Conservation (phyloP, 441 rosid species). For the Croton laevigatus region DNA sequence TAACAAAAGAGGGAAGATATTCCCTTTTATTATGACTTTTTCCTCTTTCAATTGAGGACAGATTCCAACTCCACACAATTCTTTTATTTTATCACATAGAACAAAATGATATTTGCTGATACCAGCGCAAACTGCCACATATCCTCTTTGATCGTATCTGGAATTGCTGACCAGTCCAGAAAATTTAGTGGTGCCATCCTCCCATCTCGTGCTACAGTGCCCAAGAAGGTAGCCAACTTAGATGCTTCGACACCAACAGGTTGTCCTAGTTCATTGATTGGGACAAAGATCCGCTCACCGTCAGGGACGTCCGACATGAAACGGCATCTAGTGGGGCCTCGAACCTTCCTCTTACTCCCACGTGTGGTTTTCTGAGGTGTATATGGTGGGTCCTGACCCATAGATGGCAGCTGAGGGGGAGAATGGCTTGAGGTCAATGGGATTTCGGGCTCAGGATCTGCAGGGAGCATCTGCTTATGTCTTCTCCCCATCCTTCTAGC, state of each 20-base stretch:
- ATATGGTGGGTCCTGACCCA: conserved; percentile 2
- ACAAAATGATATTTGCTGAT: not conserved
- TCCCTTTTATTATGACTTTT: not conserved
- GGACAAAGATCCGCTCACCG: conserved; percentile 33
- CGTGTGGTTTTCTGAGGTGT: not conserved
- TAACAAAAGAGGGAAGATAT: not conserved
- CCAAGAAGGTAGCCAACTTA: conserved; percentile 36
- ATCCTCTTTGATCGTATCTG: conserved; percentile 29
- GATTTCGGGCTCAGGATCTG: conserved; percentile 13
- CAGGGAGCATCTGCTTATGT: conserved; percentile 16
- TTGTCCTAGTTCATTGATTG: conserved; percentile 34
- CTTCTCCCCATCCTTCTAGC: conserved; percentile 18
- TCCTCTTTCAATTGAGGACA: not conserved
- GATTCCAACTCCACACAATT: not conserved
- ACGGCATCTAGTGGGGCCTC: conserved; percentile 35
- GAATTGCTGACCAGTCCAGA: conserved; percentile 32
- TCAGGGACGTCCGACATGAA: conserved; percentile 26
- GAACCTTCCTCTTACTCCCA: conserved; percentile 23
- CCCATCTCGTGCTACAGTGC: conserved; percentile 40
- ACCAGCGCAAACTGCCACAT: conserved; percentile 42
- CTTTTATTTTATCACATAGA: not conserved
- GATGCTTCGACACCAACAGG: conserved; percentile 37
- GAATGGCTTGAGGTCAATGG: conserved; percentile 7
- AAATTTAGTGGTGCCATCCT: conserved; percentile 36
- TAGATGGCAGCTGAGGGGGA: conserved; percentile 12